Base-by-base conservation (phyloP, 2,329 filamentous ascomycete species). In the Berkeleyomyces basicola region DNA sequence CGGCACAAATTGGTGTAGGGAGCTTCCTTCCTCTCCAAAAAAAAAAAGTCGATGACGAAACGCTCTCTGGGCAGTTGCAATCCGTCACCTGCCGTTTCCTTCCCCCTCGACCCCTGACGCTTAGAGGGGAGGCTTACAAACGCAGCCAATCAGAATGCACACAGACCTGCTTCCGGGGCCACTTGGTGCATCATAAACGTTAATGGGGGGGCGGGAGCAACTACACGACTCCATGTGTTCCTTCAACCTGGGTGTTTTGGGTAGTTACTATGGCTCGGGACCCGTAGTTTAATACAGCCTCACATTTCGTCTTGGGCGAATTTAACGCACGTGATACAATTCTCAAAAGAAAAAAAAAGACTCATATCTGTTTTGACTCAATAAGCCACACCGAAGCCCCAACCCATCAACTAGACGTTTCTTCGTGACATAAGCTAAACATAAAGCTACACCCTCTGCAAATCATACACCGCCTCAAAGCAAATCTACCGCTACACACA, bases 21-120 rank as follows among this genome's bases (percentile, higher is more conserved):
- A 23, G 33, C 51, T 55, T 31, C 51, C 51, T 55, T 46, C 43
- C 43, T 46, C 16, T 11, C 4, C 43, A n/a, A 46, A 46, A 46
- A 46, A n/a, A 46, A 46, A 46, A 46, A 46, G 43, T n/a, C 43
- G 43, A 55, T 55, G 51, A 55, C 51, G 51, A 55, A 55, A 55
- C 51, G 6, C 23, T 23, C 23, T 23, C 23, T 23, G 23, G 23
- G 23, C 23, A 23, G 23, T 23, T 23, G 23, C 23, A 23, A 23
- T 23, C 23, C 23, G 23, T 23, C 23, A 23, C 23, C 23, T 23
- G 23, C 23, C 23, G 23, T 23, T 23, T 23, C 23, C 23, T 23
- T 23, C 23, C 23, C 23, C 23, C 23, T 23, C 23, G 23, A 23
- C 23, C 23, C 23, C 23, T 23, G 23, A 23, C 23, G 7, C 7